Evolutionary conservation across 176 grass and related monocot genomes (phyloP).

Genomic region (Cymbopogon citratus): DNA sequence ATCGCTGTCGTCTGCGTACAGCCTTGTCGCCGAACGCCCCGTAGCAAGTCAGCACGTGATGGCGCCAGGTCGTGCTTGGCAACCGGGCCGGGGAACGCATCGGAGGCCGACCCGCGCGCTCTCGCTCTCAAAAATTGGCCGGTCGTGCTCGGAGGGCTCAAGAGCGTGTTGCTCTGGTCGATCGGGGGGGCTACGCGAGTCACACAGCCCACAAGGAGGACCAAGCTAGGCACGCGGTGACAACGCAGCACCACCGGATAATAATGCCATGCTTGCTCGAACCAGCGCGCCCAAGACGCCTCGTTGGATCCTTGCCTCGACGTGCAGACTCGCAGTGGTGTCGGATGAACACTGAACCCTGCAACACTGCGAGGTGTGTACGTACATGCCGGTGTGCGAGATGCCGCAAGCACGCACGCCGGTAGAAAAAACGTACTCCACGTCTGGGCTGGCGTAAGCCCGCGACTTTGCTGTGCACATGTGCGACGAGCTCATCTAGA

Average conservation of each 20-base stretch:
- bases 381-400: not conserved
- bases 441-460: too few species aligned
- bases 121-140: too few species aligned
- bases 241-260: not conserved
- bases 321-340: not conserved
- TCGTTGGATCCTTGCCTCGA: not conserved
- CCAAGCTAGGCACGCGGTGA: not conserved
- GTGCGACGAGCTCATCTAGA: not conserved
- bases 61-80: conserved; percentile 9
- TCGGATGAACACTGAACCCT: not conserved
- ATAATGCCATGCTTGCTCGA: not conserved
- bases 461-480: not conserved
- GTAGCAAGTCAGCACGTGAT: conserved; percentile 25
- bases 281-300: not conserved
- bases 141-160: not conserved
- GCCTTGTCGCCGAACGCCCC: not conserved
- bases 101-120: not conserved
- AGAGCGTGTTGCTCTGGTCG: not conserved
- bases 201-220: not conserved
- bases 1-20: not conserved
- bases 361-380: not conserved
- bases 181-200: not conserved
- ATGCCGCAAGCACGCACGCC: not conserved
- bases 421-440: not conserved
- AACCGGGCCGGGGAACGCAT: not conserved